phyloP scores from a whole-genome alignment of 495 filamentous ascomycete species.

The Xylaria cubensis region DNA sequence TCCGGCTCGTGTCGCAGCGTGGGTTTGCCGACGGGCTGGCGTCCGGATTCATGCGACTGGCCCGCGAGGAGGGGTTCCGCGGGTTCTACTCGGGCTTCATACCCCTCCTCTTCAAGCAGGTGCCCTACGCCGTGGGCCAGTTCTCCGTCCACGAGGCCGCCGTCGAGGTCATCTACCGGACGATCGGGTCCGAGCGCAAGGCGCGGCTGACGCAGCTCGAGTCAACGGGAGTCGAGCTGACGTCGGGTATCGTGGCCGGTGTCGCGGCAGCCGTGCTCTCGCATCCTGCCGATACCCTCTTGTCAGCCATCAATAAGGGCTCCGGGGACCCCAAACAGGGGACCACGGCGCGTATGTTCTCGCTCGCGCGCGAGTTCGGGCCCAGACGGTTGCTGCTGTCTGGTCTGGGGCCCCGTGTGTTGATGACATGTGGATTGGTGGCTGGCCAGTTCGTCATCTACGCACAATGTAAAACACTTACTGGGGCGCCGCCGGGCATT shows the following conservation, averaged over 20 bases:
- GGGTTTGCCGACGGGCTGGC: slow-evolving; percentile 70
- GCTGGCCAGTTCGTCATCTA: slow-evolving; percentile 49
- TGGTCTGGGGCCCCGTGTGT: slow-evolving; percentile 43
- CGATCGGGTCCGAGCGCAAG: slow-evolving; percentile 43
- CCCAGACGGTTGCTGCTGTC: slow-evolving; percentile 39
- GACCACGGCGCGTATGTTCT: slow-evolving; percentile 43
- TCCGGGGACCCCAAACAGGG: slow-evolving; percentile 43
- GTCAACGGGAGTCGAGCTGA: slow-evolving; percentile 79
- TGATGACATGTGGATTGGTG: slow-evolving; percentile 47
- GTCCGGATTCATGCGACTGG: slow-evolving; percentile 71
- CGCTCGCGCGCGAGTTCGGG: slow-evolving; percentile 45
- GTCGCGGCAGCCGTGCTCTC: slow-evolving; percentile 86
- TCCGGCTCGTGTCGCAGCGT: slow-evolving; percentile 77
- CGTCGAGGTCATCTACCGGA: slow-evolving; percentile 44
- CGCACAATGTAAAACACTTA: slow-evolving; percentile 46
- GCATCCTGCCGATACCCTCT: slow-evolving; percentile 89
- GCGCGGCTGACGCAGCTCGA: slow-evolving; percentile 42
- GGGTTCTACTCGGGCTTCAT: slow-evolving; percentile 83
- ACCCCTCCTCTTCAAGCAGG: slow-evolving; percentile 78
- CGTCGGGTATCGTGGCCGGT: slow-evolving; percentile 83
- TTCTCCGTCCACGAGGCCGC: slow-evolving; percentile 47
- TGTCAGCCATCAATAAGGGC: slow-evolving; percentile 89
- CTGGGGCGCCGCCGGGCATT: slow-evolving; percentile 43
- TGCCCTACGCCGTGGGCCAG: slow-evolving; percentile 47
- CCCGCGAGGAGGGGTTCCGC: slow-evolving; percentile 71